These are phyloP conservation scores for Myxozyma geophila DNA, from an alignment of 805 yeast genomes.

Conservation along the genomic window DNA sequence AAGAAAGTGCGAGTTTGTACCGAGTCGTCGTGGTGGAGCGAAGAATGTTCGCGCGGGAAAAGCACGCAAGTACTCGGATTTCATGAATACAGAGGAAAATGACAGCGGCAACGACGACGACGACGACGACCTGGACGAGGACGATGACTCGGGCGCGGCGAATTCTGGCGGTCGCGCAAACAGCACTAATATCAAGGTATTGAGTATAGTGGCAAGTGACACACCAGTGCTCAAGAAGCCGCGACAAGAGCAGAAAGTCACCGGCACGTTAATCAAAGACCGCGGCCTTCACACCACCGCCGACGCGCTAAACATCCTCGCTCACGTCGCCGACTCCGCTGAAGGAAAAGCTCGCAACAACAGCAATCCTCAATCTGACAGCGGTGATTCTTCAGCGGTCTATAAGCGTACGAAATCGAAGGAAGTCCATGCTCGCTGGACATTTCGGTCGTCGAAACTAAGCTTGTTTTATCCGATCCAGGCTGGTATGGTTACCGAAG, in stretches of 20 bases:
- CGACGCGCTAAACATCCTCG: constrained; percentile 48
- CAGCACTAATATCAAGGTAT: too few relatives aligned
- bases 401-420: constrained; percentile 5
- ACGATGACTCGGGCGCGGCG: constrained; percentile 3
- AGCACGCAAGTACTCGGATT: constrained; percentile 33
- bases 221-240: constrained; percentile 1
- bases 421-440: constrained; percentile 26
- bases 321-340: constrained; percentile 45
- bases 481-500: constrained; percentile 61
- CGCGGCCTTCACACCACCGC: constrained; percentile 46
- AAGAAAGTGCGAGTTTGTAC: constrained; percentile 75
- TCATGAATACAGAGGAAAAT: background rate
- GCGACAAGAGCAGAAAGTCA: constrained; percentile 8
- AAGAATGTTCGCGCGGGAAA: constrained; percentile 47
- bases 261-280: constrained; percentile 32
- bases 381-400: background rate
- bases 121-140: constrained; percentile 11
- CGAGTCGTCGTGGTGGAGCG: constrained; percentile 59
- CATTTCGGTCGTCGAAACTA: constrained; percentile 30
- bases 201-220: background rate
- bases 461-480: constrained; percentile 38
- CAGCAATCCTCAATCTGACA: constrained; percentile 10
- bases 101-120: constrained; percentile 22
- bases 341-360: constrained; percentile 26
- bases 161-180: background rate